Percentiles rank a stretch among this genome's conserved stretches.
Evolutionary conservation across 2,329 filamentous ascomycete species (phyloP).

Genomic region (Botrytis byssoidea): DNA sequence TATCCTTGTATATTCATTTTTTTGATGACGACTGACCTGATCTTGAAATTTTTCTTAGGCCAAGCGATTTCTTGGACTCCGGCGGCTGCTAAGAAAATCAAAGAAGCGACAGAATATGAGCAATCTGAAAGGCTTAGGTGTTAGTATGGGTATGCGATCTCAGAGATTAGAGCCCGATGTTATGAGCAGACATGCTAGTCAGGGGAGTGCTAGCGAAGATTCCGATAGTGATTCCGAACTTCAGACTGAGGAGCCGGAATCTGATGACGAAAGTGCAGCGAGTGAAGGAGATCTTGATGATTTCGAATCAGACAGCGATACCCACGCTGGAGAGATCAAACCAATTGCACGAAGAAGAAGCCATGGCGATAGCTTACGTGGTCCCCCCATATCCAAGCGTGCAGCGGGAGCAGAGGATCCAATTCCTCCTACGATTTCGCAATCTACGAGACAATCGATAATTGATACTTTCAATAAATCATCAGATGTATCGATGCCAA

Average conservation of each 20-base stretch:
- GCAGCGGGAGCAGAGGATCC: constrained; percentile 36
- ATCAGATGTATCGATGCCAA: not conserved
- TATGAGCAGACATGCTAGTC: constrained; percentile 41
- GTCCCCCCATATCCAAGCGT: constrained; percentile 38
- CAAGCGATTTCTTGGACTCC: constrained; percentile 55
- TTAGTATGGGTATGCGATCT: constrained; percentile 73
- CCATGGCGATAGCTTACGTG: constrained; percentile 43
- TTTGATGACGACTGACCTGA: not conserved
- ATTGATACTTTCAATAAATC: not conserved
- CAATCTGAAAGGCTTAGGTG: constrained; percentile 51
- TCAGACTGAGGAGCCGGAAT: constrained; percentile 38
- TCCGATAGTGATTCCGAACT: constrained; percentile 42
- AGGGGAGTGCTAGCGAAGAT: constrained; percentile 47
- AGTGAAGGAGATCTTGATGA: constrained; percentile 46
- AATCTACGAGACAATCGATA: constrained; percentile 19
- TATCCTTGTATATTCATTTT: not conserved
- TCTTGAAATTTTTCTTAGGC: not conserved
- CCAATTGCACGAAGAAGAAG: constrained; percentile 41
- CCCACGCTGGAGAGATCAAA: constrained; percentile 22
- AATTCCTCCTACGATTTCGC: constrained; percentile 29
- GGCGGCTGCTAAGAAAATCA: constrained; percentile 60
- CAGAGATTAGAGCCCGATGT: constrained; percentile 57
- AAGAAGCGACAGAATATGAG: constrained; percentile 41
- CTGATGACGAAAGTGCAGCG: constrained; percentile 42
- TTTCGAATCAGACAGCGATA: constrained; percentile 37